phyloP scores from a whole-genome alignment of 495 filamentous ascomycete genomes.

The Amphirosellinia nigrospora region DNA sequence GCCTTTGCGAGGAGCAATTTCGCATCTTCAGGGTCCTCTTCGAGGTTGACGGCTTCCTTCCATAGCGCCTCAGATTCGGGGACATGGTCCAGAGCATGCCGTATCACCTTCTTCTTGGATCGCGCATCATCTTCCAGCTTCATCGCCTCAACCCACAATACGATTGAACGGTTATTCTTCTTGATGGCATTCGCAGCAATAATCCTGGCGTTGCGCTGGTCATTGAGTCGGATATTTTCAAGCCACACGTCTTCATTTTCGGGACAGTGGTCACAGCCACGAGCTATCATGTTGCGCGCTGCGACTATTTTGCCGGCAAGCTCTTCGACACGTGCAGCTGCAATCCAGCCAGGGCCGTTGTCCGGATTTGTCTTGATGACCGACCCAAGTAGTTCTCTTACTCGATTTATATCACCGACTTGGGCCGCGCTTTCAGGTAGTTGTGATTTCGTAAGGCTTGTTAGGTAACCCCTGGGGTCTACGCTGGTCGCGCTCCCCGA shows the following conservation, averaged over 20 bases:
- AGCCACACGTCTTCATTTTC: slow-evolving; percentile 96
- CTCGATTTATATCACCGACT: slow-evolving; percentile 93
- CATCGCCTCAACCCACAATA: slow-evolving; percentile 94
- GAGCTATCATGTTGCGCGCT: slow-evolving; percentile 81
- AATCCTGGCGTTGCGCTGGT: slow-evolving; percentile 89
- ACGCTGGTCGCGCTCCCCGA: slow-evolving; percentile 87
- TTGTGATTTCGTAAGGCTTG: slow-evolving; percentile 80
- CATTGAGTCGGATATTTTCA: slow-evolving; percentile 90
- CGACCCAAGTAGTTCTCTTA: slow-evolving; percentile 89
- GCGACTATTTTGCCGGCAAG: slow-evolving; percentile 87
- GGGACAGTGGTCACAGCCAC: slow-evolving; percentile 87
- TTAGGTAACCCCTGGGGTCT: slow-evolving; percentile 95
- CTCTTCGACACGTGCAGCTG: slow-evolving; percentile 90
- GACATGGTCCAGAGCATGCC: slow-evolving; percentile 86
- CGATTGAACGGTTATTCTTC: slow-evolving; percentile 84
- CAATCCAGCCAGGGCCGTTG: slow-evolving; percentile 96
- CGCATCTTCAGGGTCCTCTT: slow-evolving; percentile 87
- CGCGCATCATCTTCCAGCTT: slow-evolving; percentile 80
- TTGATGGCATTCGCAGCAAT: slow-evolving; percentile 95
- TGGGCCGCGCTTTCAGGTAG: slow-evolving; percentile 78
- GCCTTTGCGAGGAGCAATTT: slow-evolving; percentile 88
- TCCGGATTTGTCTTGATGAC: slow-evolving; percentile 96
- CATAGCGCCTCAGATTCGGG: slow-evolving; percentile 91
- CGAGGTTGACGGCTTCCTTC: slow-evolving; percentile 97
- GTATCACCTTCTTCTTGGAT: slow-evolving; percentile 87